These are phyloP conservation scores for Stereum hirsutum DNA, from an alignment of 1,284 basidiomycete genomes.

Conservation along the genomic window DNA sequence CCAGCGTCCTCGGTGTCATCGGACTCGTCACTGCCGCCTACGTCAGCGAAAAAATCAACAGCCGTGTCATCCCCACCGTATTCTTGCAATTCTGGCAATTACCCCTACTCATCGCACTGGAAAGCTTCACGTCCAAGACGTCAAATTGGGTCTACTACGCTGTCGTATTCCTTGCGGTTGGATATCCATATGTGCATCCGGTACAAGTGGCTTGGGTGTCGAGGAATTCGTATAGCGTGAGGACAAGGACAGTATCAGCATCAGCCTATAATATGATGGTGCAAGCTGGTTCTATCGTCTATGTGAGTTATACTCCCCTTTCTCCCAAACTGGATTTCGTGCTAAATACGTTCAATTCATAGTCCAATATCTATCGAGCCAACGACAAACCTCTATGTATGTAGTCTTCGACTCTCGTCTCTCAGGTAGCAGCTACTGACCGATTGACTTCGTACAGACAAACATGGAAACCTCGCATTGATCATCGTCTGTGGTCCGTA, in stretches of 20 bases:
- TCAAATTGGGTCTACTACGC: slow-evolving; percentile 53
- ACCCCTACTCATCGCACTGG: slow-evolving; percentile 47
- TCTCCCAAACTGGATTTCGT: neutral
- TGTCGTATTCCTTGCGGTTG: slow-evolving; percentile 45
- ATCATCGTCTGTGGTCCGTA: slow-evolving; percentile 24
- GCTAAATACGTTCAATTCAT: neutral
- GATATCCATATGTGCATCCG: slow-evolving; percentile 35
- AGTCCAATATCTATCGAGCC: slow-evolving; percentile 24
- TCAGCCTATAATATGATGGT: slow-evolving; percentile 58
- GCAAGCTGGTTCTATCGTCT: slow-evolving; percentile 41
- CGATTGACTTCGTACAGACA: slow-evolving; percentile 21
- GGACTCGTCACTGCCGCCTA: slow-evolving; percentile 37
- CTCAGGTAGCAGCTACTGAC: neutral
- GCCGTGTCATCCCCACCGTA: slow-evolving; percentile 41
- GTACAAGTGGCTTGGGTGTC: slow-evolving; percentile 54
- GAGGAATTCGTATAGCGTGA: slow-evolving; percentile 49
- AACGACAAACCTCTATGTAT: slow-evolving; percentile 38
- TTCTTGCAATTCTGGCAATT: slow-evolving; percentile 54
- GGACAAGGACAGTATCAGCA: slow-evolving; percentile 48
- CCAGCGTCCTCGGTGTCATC: slow-evolving; percentile 24
- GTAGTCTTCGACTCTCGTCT: slow-evolving; percentile 11
- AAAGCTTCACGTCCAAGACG: slow-evolving; percentile 40
- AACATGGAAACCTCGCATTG: slow-evolving; percentile 26
- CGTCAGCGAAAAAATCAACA: slow-evolving; percentile 46
- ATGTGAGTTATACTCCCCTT: slow-evolving; percentile 23